A percentile compares a stretch with the other conserved stretches of the same genome.
phyloP scores from a whole-genome alignment of 2,329 filamentous ascomycete genomes.

The Aureobasidium mangrovei region DNA sequence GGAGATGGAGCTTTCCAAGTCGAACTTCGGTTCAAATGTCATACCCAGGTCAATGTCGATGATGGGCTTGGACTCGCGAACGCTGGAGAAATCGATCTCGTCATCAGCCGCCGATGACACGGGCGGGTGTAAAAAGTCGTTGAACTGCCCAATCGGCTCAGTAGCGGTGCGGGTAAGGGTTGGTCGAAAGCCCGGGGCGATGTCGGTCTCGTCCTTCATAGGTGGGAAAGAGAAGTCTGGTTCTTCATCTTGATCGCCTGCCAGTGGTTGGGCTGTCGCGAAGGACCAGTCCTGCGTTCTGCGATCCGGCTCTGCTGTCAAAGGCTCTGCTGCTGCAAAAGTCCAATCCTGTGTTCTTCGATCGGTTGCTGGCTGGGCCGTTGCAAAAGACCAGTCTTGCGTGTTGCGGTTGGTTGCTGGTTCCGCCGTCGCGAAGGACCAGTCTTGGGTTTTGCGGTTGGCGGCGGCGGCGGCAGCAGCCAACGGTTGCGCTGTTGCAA shows the following conservation, averaged over 20 bases:
- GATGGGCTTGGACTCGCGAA: slow-evolving; percentile 34
- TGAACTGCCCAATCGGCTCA: slow-evolving; percentile 30
- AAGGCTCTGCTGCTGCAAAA: slow-evolving; percentile 33
- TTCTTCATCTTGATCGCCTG: slow-evolving; percentile 20
- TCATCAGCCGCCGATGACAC: slow-evolving; percentile 10
- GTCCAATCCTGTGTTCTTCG: slow-evolving; percentile 40
- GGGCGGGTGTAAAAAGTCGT: slow-evolving; percentile 29
- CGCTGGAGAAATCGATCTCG: slow-evolving; percentile 28
- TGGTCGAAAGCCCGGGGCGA: slow-evolving; percentile 31
- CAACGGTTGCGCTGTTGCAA: slow-evolving; percentile 33
- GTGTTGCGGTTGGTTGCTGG: slow-evolving; percentile 18
- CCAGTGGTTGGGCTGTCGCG: slow-evolving; percentile 16
- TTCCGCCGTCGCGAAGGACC: slow-evolving; percentile 44
- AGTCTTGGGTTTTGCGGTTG: slow-evolving; percentile 31
- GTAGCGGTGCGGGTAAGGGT: slow-evolving; percentile 34
- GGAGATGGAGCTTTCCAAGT: slow-evolving; percentile 6
- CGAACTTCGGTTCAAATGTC: slow-evolving; percentile 15
- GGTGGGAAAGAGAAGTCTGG: slow-evolving; percentile 15
- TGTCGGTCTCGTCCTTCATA: slow-evolving; percentile 19
- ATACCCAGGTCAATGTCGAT: slow-evolving; percentile 36
- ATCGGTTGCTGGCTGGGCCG: slow-evolving; percentile 30
- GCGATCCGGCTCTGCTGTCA: slow-evolving; percentile 30
- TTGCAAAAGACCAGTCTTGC: slow-evolving; percentile 46
- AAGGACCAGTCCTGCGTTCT: slow-evolving; percentile 42
- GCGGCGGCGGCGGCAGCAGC: slow-evolving; percentile 16